These are phyloP conservation scores for Pythium angustatum DNA, from an alignment of 352 stramenopile genomes.

Conservation along the genomic window DNA sequence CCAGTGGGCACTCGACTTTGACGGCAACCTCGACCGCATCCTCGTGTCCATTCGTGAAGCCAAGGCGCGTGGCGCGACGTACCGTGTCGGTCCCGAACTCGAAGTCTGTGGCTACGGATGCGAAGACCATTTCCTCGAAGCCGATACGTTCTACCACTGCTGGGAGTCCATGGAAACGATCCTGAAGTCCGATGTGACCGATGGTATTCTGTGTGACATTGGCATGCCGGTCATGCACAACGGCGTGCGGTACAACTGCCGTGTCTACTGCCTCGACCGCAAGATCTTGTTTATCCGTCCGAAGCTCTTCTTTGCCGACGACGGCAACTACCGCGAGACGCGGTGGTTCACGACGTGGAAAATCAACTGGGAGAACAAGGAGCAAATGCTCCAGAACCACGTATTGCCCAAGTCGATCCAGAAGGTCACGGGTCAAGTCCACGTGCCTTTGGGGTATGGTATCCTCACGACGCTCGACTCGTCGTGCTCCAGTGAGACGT, in stretches of 20 bases:
- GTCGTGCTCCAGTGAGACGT: constrained; percentile 93
- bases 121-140: constrained; percentile 99
- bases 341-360: constrained; percentile 93
- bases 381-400: constrained; percentile 63
- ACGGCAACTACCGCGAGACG: constrained; percentile 98
- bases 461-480: constrained; percentile 88
- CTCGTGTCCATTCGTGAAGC: constrained; percentile 88
- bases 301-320: constrained; percentile 94
- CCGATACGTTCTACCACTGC: constrained; percentile 98
- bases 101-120: constrained; percentile 98
- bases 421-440: constrained; percentile 69
- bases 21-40: constrained; percentile 95
- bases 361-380: constrained; percentile 35
- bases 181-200: constrained; percentile 86
- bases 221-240: constrained; percentile 97
- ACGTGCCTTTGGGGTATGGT: constrained; percentile 83
- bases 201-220: constrained; percentile 97
- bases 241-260: constrained; percentile 98
- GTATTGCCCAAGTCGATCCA: constrained; percentile 85
- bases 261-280: constrained; percentile 93
- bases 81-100: constrained; percentile 96
- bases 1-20: constrained; percentile 99
- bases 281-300: constrained; percentile 96
- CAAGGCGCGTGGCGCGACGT: constrained; percentile 85
- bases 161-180: constrained; percentile 93